Base-by-base conservation (phyloP, 2,329 filamentous ascomycete species). In the Sclerotinia sclerotiorum region DNA sequence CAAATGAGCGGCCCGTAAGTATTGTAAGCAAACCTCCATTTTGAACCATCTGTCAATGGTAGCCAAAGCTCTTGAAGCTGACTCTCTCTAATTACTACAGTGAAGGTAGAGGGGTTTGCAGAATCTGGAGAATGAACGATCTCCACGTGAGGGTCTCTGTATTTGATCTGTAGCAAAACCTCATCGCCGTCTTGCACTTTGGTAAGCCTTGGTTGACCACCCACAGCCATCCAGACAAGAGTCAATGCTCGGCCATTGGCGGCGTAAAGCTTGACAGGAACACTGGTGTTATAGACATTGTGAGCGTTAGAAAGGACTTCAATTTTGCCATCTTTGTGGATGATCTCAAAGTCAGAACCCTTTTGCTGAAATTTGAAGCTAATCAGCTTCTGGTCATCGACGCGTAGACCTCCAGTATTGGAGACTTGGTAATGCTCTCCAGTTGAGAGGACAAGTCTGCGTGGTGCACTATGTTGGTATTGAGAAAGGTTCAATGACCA, bases 1-100 rank as follows among this genome's bases (percentile, higher is more conserved):
- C 54, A 56, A 35, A 56, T n/a, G 4, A 56, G 54, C 21, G 54
- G 19, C 10, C 54, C 54, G n/a, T 35, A 39, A 15, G 3, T 56
- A n/a, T 56, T 56, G 54, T 56, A 56, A n/a, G 29, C 10, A 21
- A 56, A 56, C 32, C 11, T 56, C 54, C 54, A 56, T 21, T 39
- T 56, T 15, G 54, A 21, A 39, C 8, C n/a, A 15, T 56, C 29
- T 19, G 19, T 56, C 19, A 56, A 56, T 35, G 29, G 54, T 3
- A 56, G 54, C 54, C 54, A 56, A 21, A 56, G 39, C 8, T 56
- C 54, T 19, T 56, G 54, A 2, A 56, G 32, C 19, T 56, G 54
- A 29, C 54, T n/a, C 15, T 39, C 5, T 39, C 54, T 35, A 4
- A 39, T 56, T 5, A 56, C 19, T 6, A n/a, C 19, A 56, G 54